A percentile compares a stretch with the other conserved stretches of the same genome.
These are phyloP conservation scores for Ophiostoma pallidulum DNA, from an alignment of 2,329 filamentous ascomycete genomes.

Conservation along the genomic window DNA sequence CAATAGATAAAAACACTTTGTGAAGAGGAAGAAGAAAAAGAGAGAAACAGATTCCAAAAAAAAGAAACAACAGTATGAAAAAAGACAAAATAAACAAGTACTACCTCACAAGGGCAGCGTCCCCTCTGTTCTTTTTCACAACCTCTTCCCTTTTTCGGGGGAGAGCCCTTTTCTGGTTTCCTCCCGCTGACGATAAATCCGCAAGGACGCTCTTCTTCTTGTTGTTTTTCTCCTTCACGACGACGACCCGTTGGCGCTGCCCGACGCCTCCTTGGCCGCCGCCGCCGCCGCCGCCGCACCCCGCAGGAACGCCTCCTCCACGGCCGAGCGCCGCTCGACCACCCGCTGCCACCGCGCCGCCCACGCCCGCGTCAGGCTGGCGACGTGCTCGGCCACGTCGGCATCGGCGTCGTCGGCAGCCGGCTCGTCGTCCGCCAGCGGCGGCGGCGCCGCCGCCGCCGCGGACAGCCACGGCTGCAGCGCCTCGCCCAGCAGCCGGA, in stretches of 20 bases:
- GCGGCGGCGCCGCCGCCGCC: conserved; percentile 62
- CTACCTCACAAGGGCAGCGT: background rate
- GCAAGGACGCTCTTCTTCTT: too few relatives aligned
- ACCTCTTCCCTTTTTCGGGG: too few relatives aligned
- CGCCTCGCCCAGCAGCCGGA: conserved; percentile 70
- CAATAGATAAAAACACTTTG: background rate
- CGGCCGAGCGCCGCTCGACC: conserved; percentile 69
- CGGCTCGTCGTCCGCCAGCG: conserved; percentile 46
- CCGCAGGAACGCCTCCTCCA: conserved; percentile 64
- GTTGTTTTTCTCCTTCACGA: background rate
- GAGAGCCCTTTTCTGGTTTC: too few relatives aligned
- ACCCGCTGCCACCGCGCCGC: conserved; percentile 78
- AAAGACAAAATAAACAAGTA: background rate
- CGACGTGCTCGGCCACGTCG: conserved; percentile 45
- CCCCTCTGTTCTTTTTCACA: too few relatives aligned
- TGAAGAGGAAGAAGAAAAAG: background rate
- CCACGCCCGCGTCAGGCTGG: conserved; percentile 63
- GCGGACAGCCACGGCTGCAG: conserved; percentile 63
- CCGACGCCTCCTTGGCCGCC: background rate
- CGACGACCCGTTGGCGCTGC: background rate
- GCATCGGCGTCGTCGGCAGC: conserved; percentile 39
- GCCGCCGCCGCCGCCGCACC: conserved; percentile 27
- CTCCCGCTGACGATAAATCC: too few relatives aligned
- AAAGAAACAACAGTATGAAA: background rate
- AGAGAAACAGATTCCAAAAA: background rate